Evolutionary conservation across 352 stramenopile species (phyloP).

Genomic region (Blastocystis sp.): DNA sequence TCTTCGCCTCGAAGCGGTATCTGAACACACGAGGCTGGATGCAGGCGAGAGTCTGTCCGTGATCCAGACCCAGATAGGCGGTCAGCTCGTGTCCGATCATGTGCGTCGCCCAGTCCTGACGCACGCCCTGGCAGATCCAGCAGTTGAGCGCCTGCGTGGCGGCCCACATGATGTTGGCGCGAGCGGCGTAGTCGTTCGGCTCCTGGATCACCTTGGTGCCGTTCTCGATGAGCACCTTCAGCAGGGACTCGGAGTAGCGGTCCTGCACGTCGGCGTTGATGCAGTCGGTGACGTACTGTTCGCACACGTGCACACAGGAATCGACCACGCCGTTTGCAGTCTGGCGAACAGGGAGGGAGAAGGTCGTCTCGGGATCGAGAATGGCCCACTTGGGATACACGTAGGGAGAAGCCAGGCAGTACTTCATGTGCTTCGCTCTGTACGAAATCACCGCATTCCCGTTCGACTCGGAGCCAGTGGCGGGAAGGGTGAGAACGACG

Average conservation of each 20-base stretch:
- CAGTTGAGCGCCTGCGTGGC: conserved; percentile 60
- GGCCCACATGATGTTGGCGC: conserved; percentile 63
- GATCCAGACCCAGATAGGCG: conserved; percentile 50
- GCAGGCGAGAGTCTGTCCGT: conserved; percentile 42
- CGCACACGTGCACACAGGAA: conserved; percentile 57
- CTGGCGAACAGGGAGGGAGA: conserved; percentile 35
- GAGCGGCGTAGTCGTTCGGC: conserved; percentile 31
- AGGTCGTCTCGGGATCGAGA: conserved; percentile 57
- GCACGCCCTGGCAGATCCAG: conserved; percentile 54
- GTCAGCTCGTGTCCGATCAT: conserved; percentile 62
- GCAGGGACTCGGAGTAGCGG: conserved; percentile 25
- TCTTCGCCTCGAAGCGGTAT: conserved; percentile 50
- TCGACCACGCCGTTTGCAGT: conserved; percentile 59
- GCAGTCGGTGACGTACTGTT: conserved; percentile 61
- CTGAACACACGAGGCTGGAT: conserved; percentile 54
- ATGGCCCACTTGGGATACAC: conserved; percentile 50
- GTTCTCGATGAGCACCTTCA: conserved; percentile 60
- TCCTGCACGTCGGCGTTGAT: conserved; percentile 53
- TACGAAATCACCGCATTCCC: conserved; percentile 57
- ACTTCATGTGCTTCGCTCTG: conserved; percentile 62
- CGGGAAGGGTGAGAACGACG: conserved; percentile 42
- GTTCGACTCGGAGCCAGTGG: conserved; percentile 58
- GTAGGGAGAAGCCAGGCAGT: not conserved
- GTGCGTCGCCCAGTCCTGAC: conserved; percentile 59
- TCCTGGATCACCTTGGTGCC: conserved; percentile 54